Evolutionary conservation across 2,329 filamentous ascomycete species (phyloP).

Genomic region (Tolypocladium ovalisporum): DNA sequence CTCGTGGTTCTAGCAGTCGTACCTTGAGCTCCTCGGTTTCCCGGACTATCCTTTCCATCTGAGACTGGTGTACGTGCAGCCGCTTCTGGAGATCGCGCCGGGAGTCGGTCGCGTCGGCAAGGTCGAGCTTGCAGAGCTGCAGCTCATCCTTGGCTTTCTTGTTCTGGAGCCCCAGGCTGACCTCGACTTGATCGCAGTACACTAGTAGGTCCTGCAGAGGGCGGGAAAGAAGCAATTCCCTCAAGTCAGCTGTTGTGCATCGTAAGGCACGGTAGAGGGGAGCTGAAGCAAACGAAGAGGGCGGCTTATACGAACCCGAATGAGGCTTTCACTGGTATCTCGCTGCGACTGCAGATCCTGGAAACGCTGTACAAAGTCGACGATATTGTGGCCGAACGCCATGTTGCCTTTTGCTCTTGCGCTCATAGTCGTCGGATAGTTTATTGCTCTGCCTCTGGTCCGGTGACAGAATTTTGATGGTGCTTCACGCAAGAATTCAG

Average conservation of each 20-base stretch:
- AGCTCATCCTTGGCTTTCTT: conserved; percentile 27
- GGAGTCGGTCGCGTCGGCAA: conserved; percentile 35
- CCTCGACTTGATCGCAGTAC: conserved; percentile 31
- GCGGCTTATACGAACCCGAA: conserved; percentile 29
- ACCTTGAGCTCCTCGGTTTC: conserved; percentile 37
- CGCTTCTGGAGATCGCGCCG: conserved; percentile 39
- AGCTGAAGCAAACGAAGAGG: not conserved
- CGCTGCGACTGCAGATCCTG: conserved; percentile 29
- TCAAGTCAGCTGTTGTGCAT: not conserved
- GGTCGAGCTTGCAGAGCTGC: conserved; percentile 34
- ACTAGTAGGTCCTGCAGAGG: conserved; percentile 18
- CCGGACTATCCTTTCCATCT: conserved; percentile 20
- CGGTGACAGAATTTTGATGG: not conserved
- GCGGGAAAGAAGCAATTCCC: not conserved
- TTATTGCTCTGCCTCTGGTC: not conserved
- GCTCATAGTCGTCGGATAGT: not conserved
- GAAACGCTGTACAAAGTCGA: conserved; percentile 38
- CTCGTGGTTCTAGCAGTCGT: not conserved
- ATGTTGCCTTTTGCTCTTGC: conserved; percentile 8
- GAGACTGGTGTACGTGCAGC: conserved; percentile 27
- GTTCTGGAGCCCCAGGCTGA: conserved; percentile 32
- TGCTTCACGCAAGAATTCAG: not conserved
- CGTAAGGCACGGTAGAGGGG: not conserved
- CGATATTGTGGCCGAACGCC: conserved; percentile 17
- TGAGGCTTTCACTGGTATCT: conserved; percentile 30